These are phyloP conservation scores for Limonium bicolor DNA, from an alignment of 148 eudicot species.

Conservation along the genomic window DNA sequence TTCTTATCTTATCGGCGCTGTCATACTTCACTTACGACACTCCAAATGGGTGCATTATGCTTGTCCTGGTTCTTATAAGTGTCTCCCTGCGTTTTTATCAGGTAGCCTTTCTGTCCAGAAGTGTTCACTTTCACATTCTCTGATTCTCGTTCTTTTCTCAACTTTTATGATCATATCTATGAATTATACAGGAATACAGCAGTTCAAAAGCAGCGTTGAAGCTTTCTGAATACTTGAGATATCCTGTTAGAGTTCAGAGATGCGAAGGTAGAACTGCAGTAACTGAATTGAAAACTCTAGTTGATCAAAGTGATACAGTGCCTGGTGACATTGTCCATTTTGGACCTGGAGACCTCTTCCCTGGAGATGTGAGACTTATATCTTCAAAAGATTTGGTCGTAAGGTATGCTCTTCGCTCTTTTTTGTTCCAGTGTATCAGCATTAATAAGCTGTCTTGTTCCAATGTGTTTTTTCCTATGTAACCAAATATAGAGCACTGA, in stretches of 20 bases:
- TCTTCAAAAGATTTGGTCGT: conserved; percentile 31
- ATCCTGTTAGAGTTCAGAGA: conserved; percentile 36
- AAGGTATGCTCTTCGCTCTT: conserved; percentile 17
- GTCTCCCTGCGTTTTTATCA: conserved; percentile 43
- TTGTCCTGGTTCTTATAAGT: conserved; percentile 30
- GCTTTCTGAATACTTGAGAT: conserved; percentile 30
- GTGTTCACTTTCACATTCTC: not conserved
- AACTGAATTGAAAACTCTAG: conserved; percentile 28
- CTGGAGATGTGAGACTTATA: conserved; percentile 36
- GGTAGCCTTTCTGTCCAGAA: conserved; percentile 12
- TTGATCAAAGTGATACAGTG: conserved; percentile 36
- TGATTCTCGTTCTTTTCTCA: not conserved
- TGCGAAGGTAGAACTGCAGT: conserved; percentile 34
- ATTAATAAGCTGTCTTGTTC: not conserved
- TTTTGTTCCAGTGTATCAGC: not conserved
- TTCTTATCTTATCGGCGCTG: conserved; percentile 25
- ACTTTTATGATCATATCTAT: conserved; percentile 2
- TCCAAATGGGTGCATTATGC: conserved; percentile 35
- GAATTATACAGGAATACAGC: conserved; percentile 21
- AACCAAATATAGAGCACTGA: conserved; percentile 7
- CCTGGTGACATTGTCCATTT: conserved; percentile 34
- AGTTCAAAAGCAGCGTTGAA: conserved; percentile 43
- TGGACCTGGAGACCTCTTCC: conserved; percentile 41
- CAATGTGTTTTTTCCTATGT: conserved; percentile 2
- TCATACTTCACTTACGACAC: conserved; percentile 25